Evolutionary conservation across 2,329 filamentous ascomycete species (phyloP), one percentile per base, ranked within the genome.

Genomic region (Ampelomyces quisqualis): DNA sequence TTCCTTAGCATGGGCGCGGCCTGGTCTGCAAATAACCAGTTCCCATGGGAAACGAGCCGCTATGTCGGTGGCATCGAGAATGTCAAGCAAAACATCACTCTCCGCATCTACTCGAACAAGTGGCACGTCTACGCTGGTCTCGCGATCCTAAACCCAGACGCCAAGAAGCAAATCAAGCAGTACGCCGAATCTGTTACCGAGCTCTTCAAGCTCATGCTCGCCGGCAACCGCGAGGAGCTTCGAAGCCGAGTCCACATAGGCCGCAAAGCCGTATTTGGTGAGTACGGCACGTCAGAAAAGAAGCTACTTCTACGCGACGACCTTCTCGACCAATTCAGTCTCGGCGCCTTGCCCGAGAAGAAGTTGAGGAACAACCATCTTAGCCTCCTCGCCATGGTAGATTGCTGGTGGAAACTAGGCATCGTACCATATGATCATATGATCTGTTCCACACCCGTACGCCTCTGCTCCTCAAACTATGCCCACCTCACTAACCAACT

Each of bases 91-190:
- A 98, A 98, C 73, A 84, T 97, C 55, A 97, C 90, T 55, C 76
- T 98, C 53, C 90, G 93, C 57, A 97, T 98, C 72, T 98, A 97
- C 74, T 85, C 86, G 45, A 95, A 96, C 70, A 98, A 97, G 70
- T 98, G 94, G 94, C 94, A 98, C 73, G 93, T 98, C 43, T 98
- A 98, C 69, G 93, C 93, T 14, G 93, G 93, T 0, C 84, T 98
- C 7, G 93, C 94, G 8, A 98, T 98, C 62, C 79, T 98, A 43
- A 98, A 98, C 67, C 93, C 93, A 0, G 86, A 90, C 43, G 93
- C 93, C 3, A 87, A 86, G 67, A 79, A 86, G 68, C 93, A 98
- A 71, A 97, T 98, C 60, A 81, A 86, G 40, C 90, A 97, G 74
- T 98, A 97, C 68, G 91, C 93, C 7, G 78, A 86, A 59, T 90